phyloP scores from a whole-genome alignment of 495 filamentous ascomycete species.

The Rhypophila decipiens region DNA sequence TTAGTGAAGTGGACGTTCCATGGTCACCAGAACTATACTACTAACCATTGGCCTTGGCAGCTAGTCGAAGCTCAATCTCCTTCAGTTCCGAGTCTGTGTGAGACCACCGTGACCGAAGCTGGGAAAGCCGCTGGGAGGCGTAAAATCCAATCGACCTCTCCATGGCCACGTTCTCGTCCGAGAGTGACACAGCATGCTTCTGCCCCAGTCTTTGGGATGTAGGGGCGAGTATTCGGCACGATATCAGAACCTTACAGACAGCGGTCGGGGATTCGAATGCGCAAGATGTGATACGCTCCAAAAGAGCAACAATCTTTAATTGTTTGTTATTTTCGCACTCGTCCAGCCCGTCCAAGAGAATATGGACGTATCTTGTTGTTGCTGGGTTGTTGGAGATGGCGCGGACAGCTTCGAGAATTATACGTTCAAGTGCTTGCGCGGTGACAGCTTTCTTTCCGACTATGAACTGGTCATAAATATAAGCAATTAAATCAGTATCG shows the following conservation, averaged over 20 bases:
- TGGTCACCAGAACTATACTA: not conserved
- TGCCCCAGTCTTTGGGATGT: conserved; percentile 6
- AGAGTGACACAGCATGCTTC: conserved; percentile 16
- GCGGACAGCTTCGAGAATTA: conserved; percentile 10
- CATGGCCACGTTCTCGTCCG: conserved; percentile 20
- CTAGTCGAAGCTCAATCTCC: conserved; percentile 16
- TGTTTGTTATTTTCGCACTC: conserved; percentile 24
- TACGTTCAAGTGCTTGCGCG: conserved; percentile 12
- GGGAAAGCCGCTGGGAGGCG: too few relatives aligned
- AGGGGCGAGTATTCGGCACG: conserved; percentile 11
- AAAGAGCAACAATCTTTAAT: conserved; percentile 12
- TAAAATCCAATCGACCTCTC: conserved; percentile 16
- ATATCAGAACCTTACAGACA: conserved; percentile 20
- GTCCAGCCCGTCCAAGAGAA: conserved; percentile 25
- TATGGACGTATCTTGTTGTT: conserved; percentile 5
- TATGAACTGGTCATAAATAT: conserved; percentile 16
- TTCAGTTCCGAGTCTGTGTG: conserved; percentile 15
- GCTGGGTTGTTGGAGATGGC: not conserved
- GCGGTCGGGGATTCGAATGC: not conserved
- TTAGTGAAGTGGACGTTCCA: not conserved
- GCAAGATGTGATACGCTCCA: conserved; percentile 15
- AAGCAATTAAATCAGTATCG: conserved; percentile 17
- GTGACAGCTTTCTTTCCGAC: conserved; percentile 12
- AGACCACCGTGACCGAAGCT: conserved; percentile 13
- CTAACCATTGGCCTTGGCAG: conserved; percentile 20